These are phyloP conservation scores for Wickerhamiella kurtzmanii DNA, from an alignment of 805 yeast species.

Conservation along the genomic window DNA sequence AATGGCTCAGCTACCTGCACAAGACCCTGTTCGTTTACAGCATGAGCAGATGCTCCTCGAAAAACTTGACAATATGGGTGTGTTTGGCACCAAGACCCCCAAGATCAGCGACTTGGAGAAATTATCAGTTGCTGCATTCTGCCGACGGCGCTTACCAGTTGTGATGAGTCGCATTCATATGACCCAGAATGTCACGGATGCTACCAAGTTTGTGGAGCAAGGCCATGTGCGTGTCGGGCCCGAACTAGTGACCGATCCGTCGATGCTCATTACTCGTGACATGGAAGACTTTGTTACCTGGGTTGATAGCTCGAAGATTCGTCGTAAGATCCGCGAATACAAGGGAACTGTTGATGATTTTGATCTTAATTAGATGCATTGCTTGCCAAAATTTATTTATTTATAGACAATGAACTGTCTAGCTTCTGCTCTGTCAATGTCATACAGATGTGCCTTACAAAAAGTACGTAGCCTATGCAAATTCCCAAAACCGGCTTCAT, in stretches of 20 bases:
- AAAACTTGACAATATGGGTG: constrained; percentile 78
- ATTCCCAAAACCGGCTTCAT: no score
- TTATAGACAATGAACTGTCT: no score
- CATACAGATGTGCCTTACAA: no score
- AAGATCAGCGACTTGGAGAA: constrained; percentile 88
- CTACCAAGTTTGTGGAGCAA: constrained; percentile 84
- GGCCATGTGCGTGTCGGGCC: constrained; percentile 98
- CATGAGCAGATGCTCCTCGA: constrained; percentile 83
- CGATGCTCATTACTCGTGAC: constrained; percentile 80
- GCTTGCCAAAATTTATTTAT: background rate
- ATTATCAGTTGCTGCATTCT: constrained; percentile 80
- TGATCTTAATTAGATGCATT: constrained; percentile 22
- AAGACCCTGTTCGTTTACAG: constrained; percentile 73
- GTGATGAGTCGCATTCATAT: constrained; percentile 88
- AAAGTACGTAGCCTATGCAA: no score
- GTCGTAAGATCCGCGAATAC: constrained; percentile 73
- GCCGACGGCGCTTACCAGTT: constrained; percentile 85
- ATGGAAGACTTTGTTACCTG: constrained; percentile 96
- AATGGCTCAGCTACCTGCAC: constrained; percentile 70
- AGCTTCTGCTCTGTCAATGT: no score
- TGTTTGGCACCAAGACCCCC: constrained; percentile 54
- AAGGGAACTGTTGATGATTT: constrained; percentile 55
- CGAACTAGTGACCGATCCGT: constrained; percentile 88
- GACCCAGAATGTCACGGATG: constrained; percentile 82
- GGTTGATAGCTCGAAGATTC: constrained; percentile 94